These are phyloP conservation scores for Boletus huronensis DNA, from an alignment of 768 basidiomycete species.

Conservation along the genomic window DNA sequence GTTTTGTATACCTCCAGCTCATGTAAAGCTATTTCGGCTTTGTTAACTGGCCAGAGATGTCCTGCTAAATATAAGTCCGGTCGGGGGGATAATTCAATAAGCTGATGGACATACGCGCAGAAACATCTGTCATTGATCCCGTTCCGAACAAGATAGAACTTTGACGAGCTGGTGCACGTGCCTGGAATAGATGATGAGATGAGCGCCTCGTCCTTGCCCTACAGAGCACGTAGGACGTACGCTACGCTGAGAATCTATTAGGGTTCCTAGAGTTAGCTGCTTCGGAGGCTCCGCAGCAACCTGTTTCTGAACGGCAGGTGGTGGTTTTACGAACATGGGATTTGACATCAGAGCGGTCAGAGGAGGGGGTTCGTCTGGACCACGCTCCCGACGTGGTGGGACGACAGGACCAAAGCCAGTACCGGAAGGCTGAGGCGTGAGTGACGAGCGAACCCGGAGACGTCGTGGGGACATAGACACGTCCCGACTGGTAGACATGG, in stretches of 20 bases:
- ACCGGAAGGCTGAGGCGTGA: conserved; percentile 63
- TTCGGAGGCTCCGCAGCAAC: conserved; percentile 23
- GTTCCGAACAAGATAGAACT: conserved; percentile 50
- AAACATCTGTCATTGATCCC: conserved; percentile 32
- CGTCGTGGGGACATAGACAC: conserved; percentile 46
- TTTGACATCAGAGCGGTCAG: conserved; percentile 57
- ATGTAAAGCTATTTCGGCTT: conserved; percentile 65
- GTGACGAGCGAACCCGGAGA: conserved; percentile 58
- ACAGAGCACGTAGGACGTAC: conserved; percentile 38
- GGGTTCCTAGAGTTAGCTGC: conserved; percentile 53
- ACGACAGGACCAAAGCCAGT: conserved; percentile 40
- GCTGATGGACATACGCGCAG: conserved; percentile 29
- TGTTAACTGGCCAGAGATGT: conserved; percentile 37
- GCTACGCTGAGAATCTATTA: conserved; percentile 52
- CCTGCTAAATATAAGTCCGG: conserved; percentile 23
- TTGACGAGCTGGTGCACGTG: conserved; percentile 49
- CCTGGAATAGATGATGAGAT: conserved; percentile 32
- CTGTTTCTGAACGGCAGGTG: conserved; percentile 32
- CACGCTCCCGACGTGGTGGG: conserved; percentile 40
- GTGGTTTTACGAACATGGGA: conserved; percentile 68
- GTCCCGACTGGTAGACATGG: conserved; percentile 32
- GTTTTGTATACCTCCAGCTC: conserved; percentile 78
- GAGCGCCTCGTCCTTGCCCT: background rate
- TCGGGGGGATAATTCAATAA: conserved; percentile 5
- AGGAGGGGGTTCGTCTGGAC: conserved; percentile 68